A percentile compares a stretch with the other conserved stretches of the same genome.
Evolutionary conservation across 2,329 filamentous ascomycete genomes (phyloP).

Genomic region (Claviceps humidiphila): DNA sequence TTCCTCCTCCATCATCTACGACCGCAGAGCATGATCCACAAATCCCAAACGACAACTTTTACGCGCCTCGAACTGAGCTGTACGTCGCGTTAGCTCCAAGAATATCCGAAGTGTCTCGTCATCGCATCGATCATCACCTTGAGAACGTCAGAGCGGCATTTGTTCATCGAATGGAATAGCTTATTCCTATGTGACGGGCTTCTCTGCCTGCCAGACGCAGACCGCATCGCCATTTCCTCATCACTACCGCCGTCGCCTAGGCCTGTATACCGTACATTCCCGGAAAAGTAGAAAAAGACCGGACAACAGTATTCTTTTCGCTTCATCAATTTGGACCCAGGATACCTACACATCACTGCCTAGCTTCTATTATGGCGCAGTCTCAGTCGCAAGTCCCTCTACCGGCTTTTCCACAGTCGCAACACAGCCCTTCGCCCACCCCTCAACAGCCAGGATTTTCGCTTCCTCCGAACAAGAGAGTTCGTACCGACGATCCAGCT

Average conservation of each 20-base stretch:
- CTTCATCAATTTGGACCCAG: conserved; percentile 4
- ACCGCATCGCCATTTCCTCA: not conserved
- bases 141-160: conserved; percentile 3
- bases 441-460: conserved; percentile 37
- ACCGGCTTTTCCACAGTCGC: conserved; percentile 49
- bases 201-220: conserved; percentile 31
- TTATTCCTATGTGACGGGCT: conserved; percentile 34
- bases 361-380: conserved; percentile 38
- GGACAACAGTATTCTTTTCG: not conserved
- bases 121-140: not conserved
- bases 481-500: conserved; percentile 44
- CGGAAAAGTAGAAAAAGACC: not conserved
- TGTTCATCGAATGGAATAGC: conserved; percentile 33
- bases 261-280: not conserved
- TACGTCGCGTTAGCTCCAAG: conserved; percentile 4
- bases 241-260: conserved; percentile 1
- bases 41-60: conserved; percentile 7
- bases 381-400: conserved; percentile 38
- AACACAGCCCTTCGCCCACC: conserved; percentile 47
- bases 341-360: conserved; percentile 2
- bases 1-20: conserved; percentile 11
- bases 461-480: conserved; percentile 58
- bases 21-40: conserved; percentile 11
- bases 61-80: conserved; percentile 12
- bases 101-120: not conserved